Evolutionary conservation across 164 flowering plant genomes (phyloP), one percentile per base, ranked within the genome.

Genomic region (Kalanchoe fedtschenkoi): DNA sequence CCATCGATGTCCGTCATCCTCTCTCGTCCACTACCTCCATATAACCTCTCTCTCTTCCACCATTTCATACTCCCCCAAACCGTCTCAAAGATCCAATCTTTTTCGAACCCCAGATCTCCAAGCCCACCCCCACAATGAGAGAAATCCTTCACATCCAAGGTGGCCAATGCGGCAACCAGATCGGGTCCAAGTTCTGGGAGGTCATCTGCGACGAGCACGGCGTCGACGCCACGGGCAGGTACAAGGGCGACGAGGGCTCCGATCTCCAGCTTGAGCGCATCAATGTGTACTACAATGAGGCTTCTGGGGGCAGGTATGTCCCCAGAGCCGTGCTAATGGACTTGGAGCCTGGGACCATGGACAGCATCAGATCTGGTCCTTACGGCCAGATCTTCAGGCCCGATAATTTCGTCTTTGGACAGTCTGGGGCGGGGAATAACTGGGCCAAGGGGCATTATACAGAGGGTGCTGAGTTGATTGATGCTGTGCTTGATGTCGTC

Each of bases 291-390:
- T 83, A 70, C 80, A 83, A 83, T 30, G 87, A 83, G 69, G 87
- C 87, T n/a, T 76, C 83, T 5, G 83, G 80, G 4, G 84, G 87
- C 1, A 34, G 84, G 61, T 83, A 80, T 64, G 87, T 83, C 0
- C 87, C 87, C 3, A 54, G 87, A 22, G 84, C 87, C 10, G 83
- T 82, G 11, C 82, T 82, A 62, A 80, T 83, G 87, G 87, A 83
- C 77, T 81, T 83, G 13, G 87, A 83, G 64, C 87, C 87, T 0
- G 84, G 87, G 1, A 80, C 87, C 43, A 83, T 83, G 87, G 87
- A 83, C 19, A 74, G 81, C 60, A 83, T 83, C 74, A 69, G 84
- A 75, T 75, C 87, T 47, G 84, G 84, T 0, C 87, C 84, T 8
- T 77, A 62, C 11, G 87, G 87, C 0, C 79, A 82, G 75, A 80